These are phyloP conservation scores for Tausonia pullulans DNA, from an alignment of 1,284 basidiomycete genomes.

Conservation along the genomic window DNA sequence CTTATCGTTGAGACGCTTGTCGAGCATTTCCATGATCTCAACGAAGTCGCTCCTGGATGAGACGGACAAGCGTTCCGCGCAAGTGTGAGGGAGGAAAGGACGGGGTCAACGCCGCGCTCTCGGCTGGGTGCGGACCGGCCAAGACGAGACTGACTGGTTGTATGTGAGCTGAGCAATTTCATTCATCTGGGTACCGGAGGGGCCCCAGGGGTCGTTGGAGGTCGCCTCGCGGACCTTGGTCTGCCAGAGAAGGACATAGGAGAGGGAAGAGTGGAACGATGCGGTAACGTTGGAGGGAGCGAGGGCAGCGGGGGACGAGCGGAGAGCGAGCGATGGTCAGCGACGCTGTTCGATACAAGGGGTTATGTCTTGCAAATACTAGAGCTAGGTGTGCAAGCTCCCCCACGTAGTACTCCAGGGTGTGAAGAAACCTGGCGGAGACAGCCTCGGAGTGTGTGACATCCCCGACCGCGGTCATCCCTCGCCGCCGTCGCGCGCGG, in stretches of 20 bases:
- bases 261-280: not conserved
- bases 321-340: not conserved
- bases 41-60: constrained; percentile 79
- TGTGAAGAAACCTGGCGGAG: too few relatives aligned
- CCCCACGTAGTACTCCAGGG: too few relatives aligned
- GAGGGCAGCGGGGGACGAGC: too few relatives aligned
- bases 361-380: not conserved
- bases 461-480: too few relatives aligned
- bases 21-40: constrained; percentile 99
- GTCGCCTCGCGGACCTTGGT: constrained; percentile 95
- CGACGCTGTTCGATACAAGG: constrained; percentile 1
- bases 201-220: constrained; percentile 99
- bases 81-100: not conserved
- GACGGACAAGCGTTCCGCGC: not conserved
- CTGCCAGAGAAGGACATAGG: constrained; percentile 40
- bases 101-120: not conserved
- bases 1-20: constrained; percentile 98
- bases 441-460: too few relatives aligned
- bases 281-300: too few relatives aligned
- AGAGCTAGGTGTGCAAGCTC: too few relatives aligned
- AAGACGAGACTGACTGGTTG: constrained; percentile 64
- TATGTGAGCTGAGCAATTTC: constrained; percentile 95
- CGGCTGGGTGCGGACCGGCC: not conserved
- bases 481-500: too few relatives aligned
- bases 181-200: constrained; percentile 97